phyloP scores from a whole-genome alignment of 83 land plant genomes.

The Thuja plicata region DNA sequence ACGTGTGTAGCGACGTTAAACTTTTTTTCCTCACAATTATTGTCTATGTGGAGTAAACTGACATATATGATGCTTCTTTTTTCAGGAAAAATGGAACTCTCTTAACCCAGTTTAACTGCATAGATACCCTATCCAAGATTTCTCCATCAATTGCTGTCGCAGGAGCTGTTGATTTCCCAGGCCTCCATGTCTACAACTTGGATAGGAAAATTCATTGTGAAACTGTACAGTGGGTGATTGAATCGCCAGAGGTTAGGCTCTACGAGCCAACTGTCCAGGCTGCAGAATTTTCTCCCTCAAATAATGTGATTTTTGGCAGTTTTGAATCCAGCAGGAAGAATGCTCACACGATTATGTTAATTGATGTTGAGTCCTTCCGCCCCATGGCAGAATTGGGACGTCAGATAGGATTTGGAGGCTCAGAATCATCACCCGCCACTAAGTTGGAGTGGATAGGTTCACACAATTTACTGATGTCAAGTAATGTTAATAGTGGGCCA shows the following conservation, averaged over 20 bases:
- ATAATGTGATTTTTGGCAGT: conserved; percentile 50
- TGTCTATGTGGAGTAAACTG: background rate
- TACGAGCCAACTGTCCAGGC: conserved; percentile 66
- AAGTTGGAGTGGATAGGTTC: conserved; percentile 63
- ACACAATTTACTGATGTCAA: conserved; percentile 42
- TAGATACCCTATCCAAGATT: conserved; percentile 49
- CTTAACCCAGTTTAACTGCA: conserved; percentile 69
- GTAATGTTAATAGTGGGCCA: conserved; percentile 61
- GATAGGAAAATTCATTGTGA: conserved; percentile 36
- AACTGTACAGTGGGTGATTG: conserved; percentile 64
- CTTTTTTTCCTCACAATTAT: background rate
- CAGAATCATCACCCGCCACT: conserved; percentile 47
- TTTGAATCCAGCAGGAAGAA: conserved; percentile 64
- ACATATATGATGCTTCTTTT: background rate
- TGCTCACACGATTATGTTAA: conserved; percentile 61
- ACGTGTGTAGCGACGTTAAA: background rate
- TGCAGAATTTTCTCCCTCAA: conserved; percentile 28
- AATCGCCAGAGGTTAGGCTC: conserved; percentile 57
- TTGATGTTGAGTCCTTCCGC: conserved; percentile 56
- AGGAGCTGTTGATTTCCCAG: conserved; percentile 59
- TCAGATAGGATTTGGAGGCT: conserved; percentile 47
- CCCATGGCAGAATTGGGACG: conserved; percentile 53
- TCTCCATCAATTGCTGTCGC: conserved; percentile 52
- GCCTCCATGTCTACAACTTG: conserved; percentile 72
- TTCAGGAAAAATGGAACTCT: conserved; percentile 44